Conservation (phyloP, 495 filamentous ascomycete species). For the Trypethelium eluteriae region DNA sequence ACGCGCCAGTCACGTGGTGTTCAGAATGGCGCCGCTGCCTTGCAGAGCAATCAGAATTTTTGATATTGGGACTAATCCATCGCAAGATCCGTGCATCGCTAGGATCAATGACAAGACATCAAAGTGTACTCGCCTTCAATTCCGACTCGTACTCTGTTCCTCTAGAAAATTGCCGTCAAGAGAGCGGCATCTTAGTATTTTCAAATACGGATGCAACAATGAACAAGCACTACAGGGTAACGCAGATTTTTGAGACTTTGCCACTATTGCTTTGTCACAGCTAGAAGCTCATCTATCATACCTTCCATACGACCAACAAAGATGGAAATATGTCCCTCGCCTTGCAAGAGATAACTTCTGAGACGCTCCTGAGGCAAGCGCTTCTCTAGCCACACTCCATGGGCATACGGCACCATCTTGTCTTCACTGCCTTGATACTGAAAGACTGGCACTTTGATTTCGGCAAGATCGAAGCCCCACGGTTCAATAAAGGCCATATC, state of each 20-base stretch:
- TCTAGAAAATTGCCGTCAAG: too few relatives aligned
- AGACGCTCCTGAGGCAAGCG: conserved; percentile 20
- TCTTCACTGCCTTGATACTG: conserved; percentile 22
- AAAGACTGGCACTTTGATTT: conserved; percentile 19
- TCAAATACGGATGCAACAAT: too few relatives aligned
- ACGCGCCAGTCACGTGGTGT: too few relatives aligned
- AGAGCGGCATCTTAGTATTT: too few relatives aligned
- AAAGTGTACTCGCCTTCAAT: too few relatives aligned
- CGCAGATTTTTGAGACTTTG: not conserved
- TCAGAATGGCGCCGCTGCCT: too few relatives aligned
- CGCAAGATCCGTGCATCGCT: too few relatives aligned
- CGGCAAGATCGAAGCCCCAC: conserved; percentile 23
- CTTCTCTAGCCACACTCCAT: conserved; percentile 21
- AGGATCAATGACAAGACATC: too few relatives aligned
- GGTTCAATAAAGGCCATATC: conserved; percentile 19
- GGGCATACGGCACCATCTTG: conserved; percentile 21
- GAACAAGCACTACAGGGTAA: too few relatives aligned
- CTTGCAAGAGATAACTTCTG: conserved; percentile 14
- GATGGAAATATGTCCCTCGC: conserved; percentile 24
- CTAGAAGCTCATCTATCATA: conserved; percentile 21
- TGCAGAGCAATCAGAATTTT: too few relatives aligned
- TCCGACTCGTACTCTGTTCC: too few relatives aligned
- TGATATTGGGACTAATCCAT: too few relatives aligned
- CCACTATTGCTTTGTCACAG: not conserved
- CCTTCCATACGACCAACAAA: conserved; percentile 16